Base-by-base conservation (phyloP, 495 filamentous ascomycete genomes). In the Talaromyces wortmannii region DNA sequence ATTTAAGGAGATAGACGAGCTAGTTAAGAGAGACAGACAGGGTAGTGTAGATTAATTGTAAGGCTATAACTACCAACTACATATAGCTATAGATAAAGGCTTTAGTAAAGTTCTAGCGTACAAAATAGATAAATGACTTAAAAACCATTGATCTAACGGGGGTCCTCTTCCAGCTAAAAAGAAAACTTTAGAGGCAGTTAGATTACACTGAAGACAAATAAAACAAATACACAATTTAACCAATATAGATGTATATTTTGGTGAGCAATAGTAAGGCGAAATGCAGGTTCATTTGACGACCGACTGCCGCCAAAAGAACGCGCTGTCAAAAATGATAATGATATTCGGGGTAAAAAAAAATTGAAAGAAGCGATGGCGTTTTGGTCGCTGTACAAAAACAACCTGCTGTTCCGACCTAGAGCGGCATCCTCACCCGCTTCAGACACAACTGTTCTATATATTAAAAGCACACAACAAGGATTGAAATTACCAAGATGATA, bases 1-100 rank as follows among this genome's bases (percentile, higher is more conserved):
- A 82, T 78, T 79, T 77, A 53, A 71, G 66, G 48, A 70, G 67
- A 63, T 81, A 78, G 50, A 72, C 69, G 61, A 85, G 69, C 15
- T 69, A 66, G 58, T 78, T 77, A 55, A 86, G 68, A 49, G 83
- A 78, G 51, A 79, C 78, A 43, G 83, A 86, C 6, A 85, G 76
- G 47, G 90, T 91, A 67, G 91, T 83, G 78, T 91, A 88, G 69
- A 88, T 82, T n/a, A 85, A 85, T 64, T 97, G 92, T 49, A 90
- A 90, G 54, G 90, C 92, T 59, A 94, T 94, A 71, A 97, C 92
- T 74, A 98, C 85, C 60, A 92, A 95, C 69, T 97, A 92, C 69
- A 90, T 90, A 80, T 95, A 97, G 73, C 92, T 92, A 82, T 96
- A 90, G 67, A 90, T 92, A 70, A 97, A 86, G 70, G 90, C 88